Percentiles rank a stretch among this genome's conserved stretches.
These are phyloP conservation scores for Ophiostoma angusticollis DNA, from an alignment of 2,329 filamentous ascomycete species.

Conservation along the genomic window DNA sequence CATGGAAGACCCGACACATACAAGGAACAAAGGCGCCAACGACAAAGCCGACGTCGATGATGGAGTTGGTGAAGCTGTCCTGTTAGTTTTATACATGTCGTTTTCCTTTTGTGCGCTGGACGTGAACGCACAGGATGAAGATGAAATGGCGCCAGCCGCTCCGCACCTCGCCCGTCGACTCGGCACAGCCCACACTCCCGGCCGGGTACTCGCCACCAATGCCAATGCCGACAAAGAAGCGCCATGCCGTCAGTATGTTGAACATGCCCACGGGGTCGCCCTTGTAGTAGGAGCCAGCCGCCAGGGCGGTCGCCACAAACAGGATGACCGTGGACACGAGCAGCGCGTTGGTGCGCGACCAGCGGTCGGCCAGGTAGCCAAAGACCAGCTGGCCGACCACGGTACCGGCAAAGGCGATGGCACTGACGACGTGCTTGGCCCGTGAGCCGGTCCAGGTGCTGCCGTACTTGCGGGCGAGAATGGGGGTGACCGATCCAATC, in stretches of 20 bases:
- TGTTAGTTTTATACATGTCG: slow-evolving; percentile 71
- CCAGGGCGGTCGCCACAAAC: slow-evolving; percentile 71
- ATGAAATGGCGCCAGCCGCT: slow-evolving; percentile 71
- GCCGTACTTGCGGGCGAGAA: slow-evolving; percentile 56
- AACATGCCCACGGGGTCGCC: slow-evolving; percentile 61
- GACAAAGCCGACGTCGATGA: slow-evolving; percentile 53
- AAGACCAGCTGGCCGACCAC: slow-evolving; percentile 69
- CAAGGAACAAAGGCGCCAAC: slow-evolving; percentile 63
- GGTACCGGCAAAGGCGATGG: slow-evolving; percentile 78
- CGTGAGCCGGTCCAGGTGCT: slow-evolving; percentile 53
- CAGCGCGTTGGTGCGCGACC: slow-evolving; percentile 71
- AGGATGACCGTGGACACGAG: slow-evolving; percentile 72
- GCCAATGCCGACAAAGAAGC: slow-evolving; percentile 71
- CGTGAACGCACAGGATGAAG: slow-evolving; percentile 54
- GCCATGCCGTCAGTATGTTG: slow-evolving; percentile 63
- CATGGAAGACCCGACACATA: slow-evolving; percentile 1
- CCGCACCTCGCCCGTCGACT: slow-evolving; percentile 73
- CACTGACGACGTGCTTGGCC: slow-evolving; percentile 61
- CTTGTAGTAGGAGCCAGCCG: slow-evolving; percentile 62
- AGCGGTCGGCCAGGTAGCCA: slow-evolving; percentile 70
- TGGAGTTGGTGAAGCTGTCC: slow-evolving; percentile 15
- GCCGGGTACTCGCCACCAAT: slow-evolving; percentile 74
- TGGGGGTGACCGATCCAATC: slow-evolving; percentile 76
- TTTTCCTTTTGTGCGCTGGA: no score
- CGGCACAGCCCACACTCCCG: slow-evolving; percentile 71